Evolutionary conservation across 768 basidiomycete genomes (phyloP), one percentile per base, ranked within the genome.

Genomic region (Heimioporus sp.): DNA sequence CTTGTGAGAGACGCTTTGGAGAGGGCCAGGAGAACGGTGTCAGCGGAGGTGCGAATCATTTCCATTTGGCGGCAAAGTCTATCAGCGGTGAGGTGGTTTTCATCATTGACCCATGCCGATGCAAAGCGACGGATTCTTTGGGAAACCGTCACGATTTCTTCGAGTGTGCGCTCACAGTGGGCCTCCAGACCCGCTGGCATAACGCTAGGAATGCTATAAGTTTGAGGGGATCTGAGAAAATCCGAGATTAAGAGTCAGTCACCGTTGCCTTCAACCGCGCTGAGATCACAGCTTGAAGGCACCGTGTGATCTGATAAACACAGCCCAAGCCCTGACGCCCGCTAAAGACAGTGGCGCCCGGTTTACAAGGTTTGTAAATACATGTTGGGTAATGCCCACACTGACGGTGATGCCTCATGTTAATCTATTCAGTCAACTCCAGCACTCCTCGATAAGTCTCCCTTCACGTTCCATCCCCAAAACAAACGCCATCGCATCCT

Each of bases 361-460:
- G n/a, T n/a, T n/a, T n/a, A n/a, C n/a, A n/a, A n/a, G n/a, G n/a
- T n/a, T n/a, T n/a, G n/a, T n/a, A n/a, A n/a, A n/a, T n/a, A n/a
- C n/a, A n/a, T n/a, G n/a, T n/a, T n/a, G n/a, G n/a, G n/a, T n/a
- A n/a, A n/a, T n/a, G n/a, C n/a, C n/a, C n/a, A n/a, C n/a, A n/a
- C n/a, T n/a, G n/a, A n/a, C n/a, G n/a, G n/a, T n/a, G n/a, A n/a
- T n/a, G n/a, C n/a, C n/a, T n/a, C n/a, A n/a, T n/a, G n/a, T n/a
- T n/a, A n/a, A n/a, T n/a, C n/a, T 28, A 24, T 5, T 24, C 24
- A 28, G 24, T 61, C 53, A 89, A 58, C 82, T 89, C 92, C 92
- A 94, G 51, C 90, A 92, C 61, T 96, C 93, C 59, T 94, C 92
- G 34, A 85, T 76, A 47, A 93, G 62, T 59, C 86, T 74, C 7